A percentile compares a stretch with the other conserved stretches of the same genome.
These are phyloP conservation scores for Nigrograna mackinnonii DNA, from an alignment of 2,329 filamentous ascomycete species.

Conservation along the genomic window DNA sequence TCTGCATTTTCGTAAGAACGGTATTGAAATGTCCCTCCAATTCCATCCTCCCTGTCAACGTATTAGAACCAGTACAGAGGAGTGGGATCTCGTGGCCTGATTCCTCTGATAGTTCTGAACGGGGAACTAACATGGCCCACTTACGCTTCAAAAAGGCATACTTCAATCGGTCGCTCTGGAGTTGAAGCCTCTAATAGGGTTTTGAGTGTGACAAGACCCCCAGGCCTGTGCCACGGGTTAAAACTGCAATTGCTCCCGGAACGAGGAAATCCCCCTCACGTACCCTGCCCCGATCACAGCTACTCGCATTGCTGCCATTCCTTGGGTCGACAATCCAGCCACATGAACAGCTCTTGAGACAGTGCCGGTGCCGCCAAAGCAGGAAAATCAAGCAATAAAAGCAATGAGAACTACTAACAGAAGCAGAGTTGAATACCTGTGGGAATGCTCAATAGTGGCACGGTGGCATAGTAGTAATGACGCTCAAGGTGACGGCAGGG, in stretches of 20 bases:
- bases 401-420: no score
- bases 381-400: no score
- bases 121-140: conserved; percentile 2
- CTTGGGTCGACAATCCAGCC: no score
- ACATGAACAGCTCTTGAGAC: no score
- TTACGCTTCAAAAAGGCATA: conserved; percentile 49
- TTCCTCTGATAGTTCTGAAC: not conserved
- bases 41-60: conserved; percentile 33
- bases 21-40: conserved; percentile 55
- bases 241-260: not conserved
- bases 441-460: no score
- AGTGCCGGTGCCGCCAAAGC: no score
- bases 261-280: conserved; percentile 3
- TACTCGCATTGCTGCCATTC: conserved; percentile 23
- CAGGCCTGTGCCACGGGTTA: conserved; percentile 25
- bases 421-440: no score
- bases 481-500: no score
- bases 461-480: no score
- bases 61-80: conserved; percentile 9
- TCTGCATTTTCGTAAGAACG: conserved; percentile 55
- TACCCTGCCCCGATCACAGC: conserved; percentile 34
- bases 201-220: conserved; percentile 30
- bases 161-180: conserved; percentile 42
- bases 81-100: no score
- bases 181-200: conserved; percentile 34